Evolutionary conservation across 163 green algal genomes (phyloP), one percentile per base, ranked within the genome.

Genomic region (Scenedesmus sp.): DNA sequence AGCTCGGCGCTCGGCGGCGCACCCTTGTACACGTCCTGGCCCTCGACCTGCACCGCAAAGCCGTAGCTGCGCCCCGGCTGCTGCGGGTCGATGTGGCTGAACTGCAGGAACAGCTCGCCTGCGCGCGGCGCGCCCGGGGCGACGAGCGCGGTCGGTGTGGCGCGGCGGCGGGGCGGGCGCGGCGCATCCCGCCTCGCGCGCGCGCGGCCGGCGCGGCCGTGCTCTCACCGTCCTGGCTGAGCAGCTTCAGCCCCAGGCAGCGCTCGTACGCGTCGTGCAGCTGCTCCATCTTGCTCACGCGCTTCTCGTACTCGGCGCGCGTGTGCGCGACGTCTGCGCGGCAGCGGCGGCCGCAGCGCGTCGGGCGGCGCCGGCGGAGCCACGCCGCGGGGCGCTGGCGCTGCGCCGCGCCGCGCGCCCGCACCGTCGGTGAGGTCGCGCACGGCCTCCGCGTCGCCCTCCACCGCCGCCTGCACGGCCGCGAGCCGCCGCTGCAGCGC

Each of bases 1-100:
- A 6, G 39, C 39, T 47, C 39, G 10, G 58, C 58, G 17, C 33
- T 51, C 29, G 33, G n/a, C n/a, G n/a, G n/a, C 39, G 39, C 39
- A 47, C 62, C 62, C 33, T 34, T 53, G 54, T 77, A 77, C 13
- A 14, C 17, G 44, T 82, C 60, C 28, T 88, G 56, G 4, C 36
- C 77, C 15, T 64, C 26, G 26, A 88, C 82, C 6, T 70, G 64
- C 63, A 88, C 69, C 28, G 74, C 70, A 71, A 88, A 83, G 2
- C 36, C 18, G 34, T 83, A 88, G 2, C 22, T 29, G 15, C 81
- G 57, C 7, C 60, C 58, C 0, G 56, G 81, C 44, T 82, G 45
- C 17, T 57, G 45, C 0, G 81, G 39, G 51, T 87, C 81, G 31
- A 88, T 57, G 66, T 86, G 78, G 17, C 69, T 84, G 53, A 84